phyloP scores from a whole-genome alignment of 768 basidiomycete genomes.

The Hygrocybe punicea region DNA sequence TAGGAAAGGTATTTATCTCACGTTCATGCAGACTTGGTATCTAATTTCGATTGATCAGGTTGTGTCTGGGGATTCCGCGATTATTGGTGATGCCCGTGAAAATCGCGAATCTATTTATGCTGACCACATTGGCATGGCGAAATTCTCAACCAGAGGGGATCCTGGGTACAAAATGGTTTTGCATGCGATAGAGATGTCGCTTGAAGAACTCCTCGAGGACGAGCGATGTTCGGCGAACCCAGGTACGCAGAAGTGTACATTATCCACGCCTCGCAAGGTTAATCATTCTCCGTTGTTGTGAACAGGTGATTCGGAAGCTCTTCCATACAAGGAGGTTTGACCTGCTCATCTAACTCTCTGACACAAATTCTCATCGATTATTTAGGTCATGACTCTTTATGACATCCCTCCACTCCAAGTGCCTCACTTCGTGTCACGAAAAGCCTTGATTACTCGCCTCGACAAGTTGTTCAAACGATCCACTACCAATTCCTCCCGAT shows the following conservation, averaged over 20 bases:
- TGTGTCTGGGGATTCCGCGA: neutral
- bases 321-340: neutral
- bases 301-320: neutral
- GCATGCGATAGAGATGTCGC: neutral
- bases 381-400: neutral
- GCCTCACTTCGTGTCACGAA: neutral
- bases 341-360: neutral
- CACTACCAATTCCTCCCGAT: neutral
- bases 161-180: neutral
- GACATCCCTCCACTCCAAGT: neutral
- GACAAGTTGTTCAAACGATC: neutral
- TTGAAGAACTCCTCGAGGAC: neutral
- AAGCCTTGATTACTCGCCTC: neutral
- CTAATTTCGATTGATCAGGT: neutral
- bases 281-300: too few species aligned
- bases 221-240: too few species aligned
- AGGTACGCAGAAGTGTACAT: too few species aligned
- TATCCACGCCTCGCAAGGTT: too few species aligned
- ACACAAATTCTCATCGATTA: neutral
- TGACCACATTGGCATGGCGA: neutral
- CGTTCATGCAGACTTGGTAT: neutral
- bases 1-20: neutral
- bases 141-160: neutral
- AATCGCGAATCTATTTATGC: neutral
- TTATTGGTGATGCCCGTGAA: neutral